phyloP scores from a whole-genome alignment of 768 basidiomycete species.

The Termitomyces heimii region DNA sequence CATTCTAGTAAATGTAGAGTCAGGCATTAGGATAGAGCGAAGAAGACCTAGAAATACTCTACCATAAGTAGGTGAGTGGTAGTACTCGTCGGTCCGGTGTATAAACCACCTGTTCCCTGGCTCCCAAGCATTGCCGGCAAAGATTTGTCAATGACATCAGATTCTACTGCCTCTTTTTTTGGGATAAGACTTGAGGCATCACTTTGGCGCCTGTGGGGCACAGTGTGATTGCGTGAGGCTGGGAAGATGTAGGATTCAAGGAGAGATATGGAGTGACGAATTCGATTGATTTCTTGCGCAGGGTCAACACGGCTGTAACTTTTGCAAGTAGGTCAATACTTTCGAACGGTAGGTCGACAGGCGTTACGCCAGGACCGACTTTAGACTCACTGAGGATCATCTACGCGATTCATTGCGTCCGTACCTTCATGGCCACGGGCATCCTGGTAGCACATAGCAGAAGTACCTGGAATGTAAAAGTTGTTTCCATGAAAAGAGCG shows the following conservation, averaged over 20 bases:
- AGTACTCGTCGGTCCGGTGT: slow-evolving; percentile 75
- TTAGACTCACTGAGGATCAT: slow-evolving; percentile 51
- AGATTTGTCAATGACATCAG: slow-evolving; percentile 39
- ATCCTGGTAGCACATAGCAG: slow-evolving; percentile 77
- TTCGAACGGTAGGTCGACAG: slow-evolving; percentile 5
- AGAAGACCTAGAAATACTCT: slow-evolving; percentile 15
- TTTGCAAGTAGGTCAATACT: slow-evolving; percentile 7
- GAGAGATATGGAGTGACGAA: slow-evolving; percentile 63
- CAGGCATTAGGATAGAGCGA: slow-evolving; percentile 11
- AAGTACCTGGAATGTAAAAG: slow-evolving; percentile 50
- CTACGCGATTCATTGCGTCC: slow-evolving; percentile 47
- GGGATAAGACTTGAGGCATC: slow-evolving; percentile 33
- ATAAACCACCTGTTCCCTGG: slow-evolving; percentile 62
- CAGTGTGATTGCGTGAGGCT: slow-evolving; percentile 28
- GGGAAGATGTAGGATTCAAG: slow-evolving; percentile 58
- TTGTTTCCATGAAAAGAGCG: not conserved
- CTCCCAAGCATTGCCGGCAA: slow-evolving; percentile 52
- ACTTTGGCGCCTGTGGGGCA: slow-evolving; percentile 29
- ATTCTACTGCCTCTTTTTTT: slow-evolving; percentile 50
- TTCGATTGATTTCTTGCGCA: slow-evolving; percentile 58
- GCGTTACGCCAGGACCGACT: not conserved
- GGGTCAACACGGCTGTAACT: slow-evolving; percentile 53
- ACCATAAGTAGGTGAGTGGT: slow-evolving; percentile 66
- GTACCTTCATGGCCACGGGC: slow-evolving; percentile 55
- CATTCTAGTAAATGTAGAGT: slow-evolving; percentile 27